Evolutionary conservation across 306 rosid species (phyloP).

Genomic region (Quercus mongolica): DNA sequence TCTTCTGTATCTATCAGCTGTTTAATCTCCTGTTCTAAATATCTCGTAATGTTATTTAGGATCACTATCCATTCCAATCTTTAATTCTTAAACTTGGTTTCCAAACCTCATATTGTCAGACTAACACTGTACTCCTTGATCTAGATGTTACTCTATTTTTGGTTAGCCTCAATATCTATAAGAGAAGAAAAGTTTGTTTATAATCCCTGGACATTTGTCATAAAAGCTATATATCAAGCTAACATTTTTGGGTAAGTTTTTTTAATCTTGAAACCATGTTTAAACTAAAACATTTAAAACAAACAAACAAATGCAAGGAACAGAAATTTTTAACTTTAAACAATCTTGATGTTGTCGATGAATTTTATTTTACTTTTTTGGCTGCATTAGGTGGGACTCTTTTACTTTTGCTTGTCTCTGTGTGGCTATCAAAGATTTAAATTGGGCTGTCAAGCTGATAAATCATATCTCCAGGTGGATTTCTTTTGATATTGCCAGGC

Average conservation of each 20-base stretch:
- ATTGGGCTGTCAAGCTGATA: constrained; percentile 29
- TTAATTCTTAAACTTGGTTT: constrained; percentile 5
- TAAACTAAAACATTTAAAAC: not conserved
- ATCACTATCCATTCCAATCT: constrained; percentile 2
- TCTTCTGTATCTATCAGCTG: constrained; percentile 18
- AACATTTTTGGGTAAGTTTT: not conserved
- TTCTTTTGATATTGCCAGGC: constrained; percentile 63
- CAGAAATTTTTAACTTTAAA: not conserved
- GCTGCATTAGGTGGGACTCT: constrained; percentile 1
- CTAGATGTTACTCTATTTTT: not conserved
- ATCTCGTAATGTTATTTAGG: not conserved
- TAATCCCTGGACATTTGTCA: not conserved
- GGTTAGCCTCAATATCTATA: not conserved
- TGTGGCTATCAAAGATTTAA: not conserved
- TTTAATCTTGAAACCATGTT: not conserved
- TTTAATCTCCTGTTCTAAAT: not conserved
- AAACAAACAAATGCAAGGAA: not conserved
- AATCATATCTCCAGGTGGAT: constrained; percentile 71
- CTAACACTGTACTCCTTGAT: not conserved
- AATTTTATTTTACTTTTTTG: not conserved
- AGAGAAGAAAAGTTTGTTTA: not conserved
- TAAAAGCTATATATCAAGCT: not conserved
- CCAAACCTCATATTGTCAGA: not conserved
- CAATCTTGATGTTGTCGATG: not conserved
- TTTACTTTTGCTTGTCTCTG: not conserved